These are phyloP conservation scores for Thinopyrum obtusiflorum DNA, from an alignment of 202 grass and related monocot species.

Conservation along the genomic window DNA sequence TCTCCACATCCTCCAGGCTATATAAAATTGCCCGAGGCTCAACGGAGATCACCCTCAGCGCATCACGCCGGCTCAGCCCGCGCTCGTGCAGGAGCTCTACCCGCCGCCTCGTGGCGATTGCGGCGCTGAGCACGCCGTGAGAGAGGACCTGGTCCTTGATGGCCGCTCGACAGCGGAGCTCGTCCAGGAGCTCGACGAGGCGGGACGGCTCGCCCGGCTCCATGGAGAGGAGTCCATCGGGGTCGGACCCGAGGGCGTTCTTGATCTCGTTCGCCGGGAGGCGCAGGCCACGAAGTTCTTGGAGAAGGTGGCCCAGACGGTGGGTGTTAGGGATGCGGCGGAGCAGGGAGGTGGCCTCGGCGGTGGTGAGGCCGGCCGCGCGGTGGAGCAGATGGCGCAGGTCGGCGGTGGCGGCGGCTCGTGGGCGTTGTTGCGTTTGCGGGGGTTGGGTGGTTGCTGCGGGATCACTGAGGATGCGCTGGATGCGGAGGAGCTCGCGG, in stretches of 20 bases:
- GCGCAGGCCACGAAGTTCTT: slow-evolving; percentile 52
- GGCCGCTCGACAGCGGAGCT: slow-evolving; percentile 58
- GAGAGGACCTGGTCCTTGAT: slow-evolving; percentile 55
- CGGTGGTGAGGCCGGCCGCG: neutral
- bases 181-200: slow-evolving; percentile 43
- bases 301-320: slow-evolving; percentile 52
- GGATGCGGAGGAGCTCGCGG: slow-evolving; percentile 40
- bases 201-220: slow-evolving; percentile 60
- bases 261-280: slow-evolving; percentile 41
- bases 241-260: slow-evolving; percentile 38
- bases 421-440: slow-evolving; percentile 4
- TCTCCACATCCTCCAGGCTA: slow-evolving; percentile 52
- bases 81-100: slow-evolving; percentile 63
- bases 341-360: slow-evolving; percentile 29
- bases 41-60: slow-evolving; percentile 59
- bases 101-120: slow-evolving; percentile 46
- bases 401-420: neutral
- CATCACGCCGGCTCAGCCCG: slow-evolving; percentile 69
- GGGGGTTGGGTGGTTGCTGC: neutral
- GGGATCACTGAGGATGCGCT: slow-evolving; percentile 16
- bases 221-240: slow-evolving; percentile 54
- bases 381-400: slow-evolving; percentile 27
- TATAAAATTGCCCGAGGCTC: slow-evolving; percentile 74
- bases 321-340: slow-evolving; percentile 19
- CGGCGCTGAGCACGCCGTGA: slow-evolving; percentile 41